Evolutionary conservation across 1,139 yeast genomes (phyloP), one percentile per base, ranked within the genome.

Genomic region (Zygosaccharomyces pseudobailii): DNA sequence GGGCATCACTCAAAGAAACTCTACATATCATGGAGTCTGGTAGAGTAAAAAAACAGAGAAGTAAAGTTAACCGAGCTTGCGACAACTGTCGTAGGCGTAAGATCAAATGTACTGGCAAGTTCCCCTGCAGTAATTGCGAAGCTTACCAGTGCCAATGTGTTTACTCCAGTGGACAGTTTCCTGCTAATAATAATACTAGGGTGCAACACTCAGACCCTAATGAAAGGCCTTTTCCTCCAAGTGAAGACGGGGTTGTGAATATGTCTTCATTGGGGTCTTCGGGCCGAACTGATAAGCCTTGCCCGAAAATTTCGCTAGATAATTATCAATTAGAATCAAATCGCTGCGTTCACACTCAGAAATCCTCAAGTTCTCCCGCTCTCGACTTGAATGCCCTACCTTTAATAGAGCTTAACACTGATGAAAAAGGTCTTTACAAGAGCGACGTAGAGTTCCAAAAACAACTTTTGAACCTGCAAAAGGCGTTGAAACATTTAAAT

Each of bases 11-110:
- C 19, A 7, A 27, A 17, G 21, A 23, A n/a, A 19, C 32, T 37
- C 19, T 17, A 25, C 28, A 23, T 28, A 31, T 19, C 20, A 38
- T 38, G 41, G 41, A 38, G 34, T 31, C 44, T 17, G 44, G 44
- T 25, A 45, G 27, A 44, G 46, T 43, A 17, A 46, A 39, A 24
- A 52, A 49, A 41, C 50, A 50, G 28, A 39, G 55, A 33, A 52
- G 46, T 23, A 56, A 57, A 40, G 62, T 61, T 3, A 52, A 82
- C 3, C 66, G 80, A 49, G 85, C 84, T 4, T 80, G 86, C 58
- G 83, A 80, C 56, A 77, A 74, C 46, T 80, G 86, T 57, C 69
- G 84, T 23, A 75, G 72, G 53, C 76, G 80, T 50, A 80, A 80
- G 58, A 81, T 80, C 50, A 78, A 78, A 56, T 80, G 86, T 63